Base-by-base conservation (phyloP, 805 yeast genomes). In the Wickerhamiella australiensis region DNA sequence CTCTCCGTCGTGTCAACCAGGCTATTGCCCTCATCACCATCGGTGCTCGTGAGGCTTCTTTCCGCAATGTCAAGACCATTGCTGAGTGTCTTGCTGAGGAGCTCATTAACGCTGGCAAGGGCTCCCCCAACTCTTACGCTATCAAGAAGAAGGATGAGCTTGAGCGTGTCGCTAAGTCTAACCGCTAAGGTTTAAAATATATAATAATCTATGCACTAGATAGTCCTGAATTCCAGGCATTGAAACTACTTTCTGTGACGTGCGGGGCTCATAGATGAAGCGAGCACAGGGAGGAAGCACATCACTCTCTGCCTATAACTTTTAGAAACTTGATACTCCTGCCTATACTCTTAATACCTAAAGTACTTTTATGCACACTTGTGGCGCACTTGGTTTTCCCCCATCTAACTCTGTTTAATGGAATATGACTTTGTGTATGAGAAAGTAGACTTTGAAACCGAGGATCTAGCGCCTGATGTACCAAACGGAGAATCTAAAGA, bases 81-180 rank as follows among this genome's bases (percentile, higher is more conserved):
- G 94, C 98, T 71, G 99, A 92, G 79, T 92, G 98, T 78, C 85
- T 92, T 73, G 97, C 99, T 71, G 99, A 92, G 80, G 99, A 92
- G 82, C 85, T 92, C 75, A 94, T 92, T 75, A 92, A 92, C 81
- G 99, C 99, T 68, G 98, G 94, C 70, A 92, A 92, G 83, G 97
- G 97, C 77, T 92, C 98, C 68, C 88, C 99, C 64, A 94, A 96
- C 74, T 92, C 98, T 70, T 94, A 88, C 75, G 98, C 98, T 68
- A 94, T 92, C 80, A 92, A 92, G 94, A 92, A 92, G 98, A 92
- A 92, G 95, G 99, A 92, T 76, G 99, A 92, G 82, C 85, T 92
- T 75, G 99, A 92, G 83, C 95, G 99, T 85, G 99, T 92, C 76
- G 99, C 99, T 73, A 92, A 92, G 79, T 90, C 98, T 74, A 92